Evolutionary conservation across 345 rosid species (phyloP).

Genomic region (Angophora floribunda): DNA sequence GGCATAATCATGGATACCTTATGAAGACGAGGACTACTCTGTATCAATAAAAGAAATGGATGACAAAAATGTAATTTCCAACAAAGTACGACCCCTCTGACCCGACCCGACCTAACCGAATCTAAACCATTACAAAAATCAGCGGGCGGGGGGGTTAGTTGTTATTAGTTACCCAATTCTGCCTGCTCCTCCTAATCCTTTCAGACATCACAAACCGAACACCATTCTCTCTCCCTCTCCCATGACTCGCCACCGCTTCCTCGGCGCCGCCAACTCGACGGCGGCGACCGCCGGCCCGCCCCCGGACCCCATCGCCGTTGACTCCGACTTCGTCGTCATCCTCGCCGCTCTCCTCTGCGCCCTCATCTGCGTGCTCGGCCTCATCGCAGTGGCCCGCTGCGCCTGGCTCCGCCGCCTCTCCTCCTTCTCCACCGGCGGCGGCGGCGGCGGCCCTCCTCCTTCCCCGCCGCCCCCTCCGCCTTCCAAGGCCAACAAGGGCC

Average conservation of each 20-base stretch:
- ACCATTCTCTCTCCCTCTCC: neutral
- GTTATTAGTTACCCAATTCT: neutral
- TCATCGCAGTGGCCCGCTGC: slow-evolving; percentile 77
- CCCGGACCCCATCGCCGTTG: slow-evolving; percentile 13
- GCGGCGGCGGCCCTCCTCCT: neutral
- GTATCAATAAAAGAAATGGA: neutral
- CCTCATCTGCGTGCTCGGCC: slow-evolving; percentile 73
- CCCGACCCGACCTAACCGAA: neutral
- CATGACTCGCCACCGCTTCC: slow-evolving; percentile 69
- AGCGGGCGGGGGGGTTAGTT: neutral
- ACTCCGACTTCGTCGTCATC: slow-evolving; percentile 73
- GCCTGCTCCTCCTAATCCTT: neutral
- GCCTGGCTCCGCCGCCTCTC: slow-evolving; percentile 83
- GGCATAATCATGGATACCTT: neutral
- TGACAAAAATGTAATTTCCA: neutral
- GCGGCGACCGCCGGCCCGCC: neutral
- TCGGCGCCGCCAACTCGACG: slow-evolving; percentile 34
- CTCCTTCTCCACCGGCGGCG: slow-evolving; percentile 7
- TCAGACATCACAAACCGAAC: neutral
- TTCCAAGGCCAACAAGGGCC: slow-evolving; percentile 60
- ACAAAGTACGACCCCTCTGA: neutral
- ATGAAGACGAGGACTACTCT: neutral
- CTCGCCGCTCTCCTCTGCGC: slow-evolving; percentile 90
- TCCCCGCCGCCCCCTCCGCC: slow-evolving; percentile 6
- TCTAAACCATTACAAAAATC: neutral